A percentile compares a stretch with the other conserved stretches of the same genome.
These are phyloP conservation scores for Fusarium sp. DNA, from an alignment of 2,329 filamentous ascomycete species.

Conservation along the genomic window DNA sequence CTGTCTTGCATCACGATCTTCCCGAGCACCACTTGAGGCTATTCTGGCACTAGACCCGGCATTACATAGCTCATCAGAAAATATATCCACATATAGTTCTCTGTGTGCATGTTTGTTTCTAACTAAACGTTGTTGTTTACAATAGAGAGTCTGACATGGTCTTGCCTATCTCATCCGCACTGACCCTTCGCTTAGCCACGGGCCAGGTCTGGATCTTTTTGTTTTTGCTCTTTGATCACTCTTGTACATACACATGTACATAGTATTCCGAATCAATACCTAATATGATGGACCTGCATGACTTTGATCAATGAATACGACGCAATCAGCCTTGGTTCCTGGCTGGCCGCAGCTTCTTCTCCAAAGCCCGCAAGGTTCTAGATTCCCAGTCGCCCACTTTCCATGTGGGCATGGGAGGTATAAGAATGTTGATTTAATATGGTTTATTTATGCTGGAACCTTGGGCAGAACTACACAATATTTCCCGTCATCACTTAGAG, in stretches of 20 bases:
- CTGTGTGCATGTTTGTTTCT: slow-evolving; percentile 22
- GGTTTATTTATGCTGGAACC: neutral
- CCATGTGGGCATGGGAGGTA: neutral
- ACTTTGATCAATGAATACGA: slow-evolving; percentile 7
- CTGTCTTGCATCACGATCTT: slow-evolving; percentile 44
- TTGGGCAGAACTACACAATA: neutral
- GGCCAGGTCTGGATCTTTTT: slow-evolving; percentile 14
- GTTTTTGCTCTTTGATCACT: neutral
- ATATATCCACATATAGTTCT: slow-evolving; percentile 16
- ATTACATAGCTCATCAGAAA: slow-evolving; percentile 13
- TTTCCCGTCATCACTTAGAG: neutral
- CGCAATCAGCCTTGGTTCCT: slow-evolving; percentile 13
- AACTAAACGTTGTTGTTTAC: slow-evolving; percentile 5
- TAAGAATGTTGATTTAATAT: neutral
- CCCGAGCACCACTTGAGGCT: slow-evolving; percentile 39
- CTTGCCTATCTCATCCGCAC: slow-evolving; percentile 4
- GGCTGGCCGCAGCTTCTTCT: slow-evolving; percentile 3
- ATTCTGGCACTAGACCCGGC: slow-evolving; percentile 38
- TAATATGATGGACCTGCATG: slow-evolving; percentile 15
- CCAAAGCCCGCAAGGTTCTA: neutral
- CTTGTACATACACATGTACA: neutral
- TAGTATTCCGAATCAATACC: slow-evolving; percentile 7
- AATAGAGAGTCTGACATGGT: neutral
- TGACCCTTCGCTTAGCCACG: slow-evolving; percentile 3
- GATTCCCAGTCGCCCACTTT: neutral